Evolutionary conservation across 352 stramenopile species (phyloP), one percentile per base, ranked within the genome.

Genomic region (Discostella stelligera): DNA sequence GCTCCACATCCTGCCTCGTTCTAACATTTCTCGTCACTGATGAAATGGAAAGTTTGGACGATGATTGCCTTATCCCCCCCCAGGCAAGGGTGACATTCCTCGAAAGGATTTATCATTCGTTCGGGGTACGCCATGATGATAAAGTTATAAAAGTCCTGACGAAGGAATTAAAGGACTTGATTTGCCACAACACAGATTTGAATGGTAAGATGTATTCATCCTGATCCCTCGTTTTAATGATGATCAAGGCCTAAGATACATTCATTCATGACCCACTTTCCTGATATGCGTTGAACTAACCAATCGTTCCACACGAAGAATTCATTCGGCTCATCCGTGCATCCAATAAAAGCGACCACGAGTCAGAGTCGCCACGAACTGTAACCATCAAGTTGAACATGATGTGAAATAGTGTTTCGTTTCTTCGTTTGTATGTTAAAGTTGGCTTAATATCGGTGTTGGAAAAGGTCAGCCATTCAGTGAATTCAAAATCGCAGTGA

Each of bases 171-270:
- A 74, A 74, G 58, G 60, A 76, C 20, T 65, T 84, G 16, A 54
- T 84, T 16, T 66, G 69, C 30, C 77, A 80, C 30, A 84, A 84
- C 39, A 84, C 77, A 30, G 54, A 84, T 63, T 58, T 84, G 25
- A 59, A 58, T 52, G 74, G 74, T 82, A 44, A 44, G 63, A 21
- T 37, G 14, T 69, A 66, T 16, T 59, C 18, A 7, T 10, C 37
- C 37, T 14, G 7, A 0, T 44, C 37, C 7, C 37, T 14, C 7
- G 0, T 14, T 3, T 44, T 10, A 32, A 32, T 32, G 5, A 32
- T 32, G 2, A 32, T 5, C 27, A 32, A 2, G 27, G 13, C 7
- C 13, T 44, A 44, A 10, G n/a, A n/a, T n/a, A n/a, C 7, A 14
- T 44, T 14, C 37, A 14, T 23, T 16, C 21, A 59, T 44, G 30